These are phyloP conservation scores for Paraglomus brasilianum DNA, from an alignment of 192 early-diverging fungal species.

Conservation along the genomic window DNA sequence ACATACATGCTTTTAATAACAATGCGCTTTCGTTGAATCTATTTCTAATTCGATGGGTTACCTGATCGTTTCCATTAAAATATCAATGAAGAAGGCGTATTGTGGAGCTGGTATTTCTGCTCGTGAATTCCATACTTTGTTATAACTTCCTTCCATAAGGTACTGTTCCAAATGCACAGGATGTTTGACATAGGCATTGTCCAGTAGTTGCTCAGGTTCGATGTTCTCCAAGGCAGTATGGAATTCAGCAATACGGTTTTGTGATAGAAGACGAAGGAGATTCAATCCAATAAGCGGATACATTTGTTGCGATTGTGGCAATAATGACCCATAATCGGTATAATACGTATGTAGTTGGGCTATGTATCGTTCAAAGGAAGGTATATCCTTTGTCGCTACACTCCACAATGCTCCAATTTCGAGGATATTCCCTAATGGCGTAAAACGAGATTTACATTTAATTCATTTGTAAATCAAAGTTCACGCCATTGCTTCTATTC, in stretches of 20 bases:
- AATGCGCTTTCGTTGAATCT: neutral
- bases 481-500: neutral
- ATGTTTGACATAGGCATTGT: constrained; percentile 85
- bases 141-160: constrained; percentile 97
- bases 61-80: constrained; percentile 91
- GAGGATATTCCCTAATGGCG: constrained; percentile 71
- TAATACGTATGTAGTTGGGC: constrained; percentile 90
- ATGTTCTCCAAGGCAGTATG: constrained; percentile 95
- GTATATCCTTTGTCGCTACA: constrained; percentile 83
- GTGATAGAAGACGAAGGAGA: constrained; percentile 86
- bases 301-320: constrained; percentile 79
- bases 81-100: constrained; percentile 93
- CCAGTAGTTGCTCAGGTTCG: constrained; percentile 74
- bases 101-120: constrained; percentile 86
- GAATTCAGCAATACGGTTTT: constrained; percentile 97
- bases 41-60: constrained; percentile 34
- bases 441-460: neutral
- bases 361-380: constrained; percentile 94
- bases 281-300: constrained; percentile 92
- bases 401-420: constrained; percentile 90
- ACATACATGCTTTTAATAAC: neutral
- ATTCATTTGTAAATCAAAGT: neutral
- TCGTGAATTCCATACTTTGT: constrained; percentile 93
- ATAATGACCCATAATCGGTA: constrained; percentile 64
- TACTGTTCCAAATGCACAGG: constrained; percentile 94